phyloP scores from a whole-genome alignment of 768 basidiomycete species.

The Termitomyces sp. region DNA sequence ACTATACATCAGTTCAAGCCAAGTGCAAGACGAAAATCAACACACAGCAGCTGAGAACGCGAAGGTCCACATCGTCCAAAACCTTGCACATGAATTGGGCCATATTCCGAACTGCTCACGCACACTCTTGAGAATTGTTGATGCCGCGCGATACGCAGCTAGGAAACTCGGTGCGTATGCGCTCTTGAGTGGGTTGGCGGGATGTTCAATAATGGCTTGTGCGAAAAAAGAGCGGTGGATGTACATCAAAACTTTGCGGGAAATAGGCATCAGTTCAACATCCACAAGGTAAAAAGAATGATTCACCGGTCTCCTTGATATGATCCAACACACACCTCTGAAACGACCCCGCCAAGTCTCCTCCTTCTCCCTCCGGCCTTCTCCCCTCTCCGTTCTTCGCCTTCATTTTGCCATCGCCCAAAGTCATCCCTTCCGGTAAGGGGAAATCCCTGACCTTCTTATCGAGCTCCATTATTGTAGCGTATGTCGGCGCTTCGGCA shows the following conservation, averaged over 20 bases:
- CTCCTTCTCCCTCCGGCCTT: background rate
- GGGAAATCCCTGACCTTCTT: slow-evolving; percentile 57
- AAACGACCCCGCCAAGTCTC: slow-evolving; percentile 33
- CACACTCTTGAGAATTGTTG: slow-evolving; percentile 49
- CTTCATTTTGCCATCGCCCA: background rate
- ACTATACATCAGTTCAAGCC: background rate
- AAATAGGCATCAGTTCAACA: background rate
- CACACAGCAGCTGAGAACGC: slow-evolving; percentile 51
- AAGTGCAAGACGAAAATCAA: background rate
- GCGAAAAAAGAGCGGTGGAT: slow-evolving; percentile 69
- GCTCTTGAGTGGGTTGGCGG: slow-evolving; percentile 61
- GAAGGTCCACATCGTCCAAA: slow-evolving; percentile 62
- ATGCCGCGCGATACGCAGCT: slow-evolving; percentile 54
- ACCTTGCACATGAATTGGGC: slow-evolving; percentile 46
- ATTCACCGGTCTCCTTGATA: slow-evolving; percentile 40
- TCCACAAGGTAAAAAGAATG: background rate
- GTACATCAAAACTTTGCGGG: slow-evolving; percentile 49
- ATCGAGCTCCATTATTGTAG: slow-evolving; percentile 64
- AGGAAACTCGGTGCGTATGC: slow-evolving; percentile 61
- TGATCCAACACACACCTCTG: slow-evolving; percentile 45
- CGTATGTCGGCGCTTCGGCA: slow-evolving; percentile 58
- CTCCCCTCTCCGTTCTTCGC: background rate
- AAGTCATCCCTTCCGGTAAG: slow-evolving; percentile 11
- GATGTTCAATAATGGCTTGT: slow-evolving; percentile 64
- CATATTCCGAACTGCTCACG: slow-evolving; percentile 40